A percentile compares a stretch with the other conserved stretches of the same genome.
These are phyloP conservation scores for Amanita jacksonii DNA, from an alignment of 768 basidiomycete genomes.

Conservation along the genomic window DNA sequence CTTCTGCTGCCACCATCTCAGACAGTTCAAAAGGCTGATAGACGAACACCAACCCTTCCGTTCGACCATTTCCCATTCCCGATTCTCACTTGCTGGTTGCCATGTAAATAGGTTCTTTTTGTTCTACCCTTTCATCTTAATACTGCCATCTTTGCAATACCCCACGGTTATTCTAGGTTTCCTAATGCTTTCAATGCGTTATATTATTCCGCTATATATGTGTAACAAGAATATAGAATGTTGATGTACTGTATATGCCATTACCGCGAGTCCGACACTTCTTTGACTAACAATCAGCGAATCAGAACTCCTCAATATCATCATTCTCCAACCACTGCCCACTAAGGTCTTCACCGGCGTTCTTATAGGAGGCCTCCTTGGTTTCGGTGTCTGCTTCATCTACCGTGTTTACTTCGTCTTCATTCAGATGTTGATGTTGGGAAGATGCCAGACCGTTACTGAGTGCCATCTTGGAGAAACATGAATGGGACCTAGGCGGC, in stretches of 20 bases:
- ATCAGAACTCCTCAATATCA: constrained; percentile 46
- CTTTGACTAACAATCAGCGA: background rate
- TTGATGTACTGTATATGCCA: background rate
- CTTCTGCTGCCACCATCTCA: background rate
- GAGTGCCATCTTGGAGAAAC: constrained; percentile 49
- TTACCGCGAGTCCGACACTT: constrained; percentile 2
- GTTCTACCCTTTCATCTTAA: too few relatives aligned
- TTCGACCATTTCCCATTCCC: too few relatives aligned
- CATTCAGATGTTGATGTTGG: constrained; percentile 21
- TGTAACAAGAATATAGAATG: background rate
- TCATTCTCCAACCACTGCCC: constrained; percentile 49
- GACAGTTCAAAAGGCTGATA: constrained; percentile 1
- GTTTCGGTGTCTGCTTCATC: constrained; percentile 11
- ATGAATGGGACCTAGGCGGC: constrained; percentile 27
- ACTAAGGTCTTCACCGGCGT: constrained; percentile 23
- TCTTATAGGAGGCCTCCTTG: constrained; percentile 11
- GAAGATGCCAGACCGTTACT: background rate
- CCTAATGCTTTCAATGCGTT: constrained; percentile 1
- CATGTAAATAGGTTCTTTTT: too few relatives aligned
- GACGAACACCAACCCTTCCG: too few relatives aligned
- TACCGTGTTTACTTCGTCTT: constrained; percentile 21
- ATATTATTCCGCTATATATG: constrained; percentile 7
- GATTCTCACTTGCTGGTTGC: too few relatives aligned
- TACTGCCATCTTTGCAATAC: too few relatives aligned
- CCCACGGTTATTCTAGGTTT: too few relatives aligned